Conservation (phyloP, 306 rosid species). For the Boehmeria nivea region DNA sequence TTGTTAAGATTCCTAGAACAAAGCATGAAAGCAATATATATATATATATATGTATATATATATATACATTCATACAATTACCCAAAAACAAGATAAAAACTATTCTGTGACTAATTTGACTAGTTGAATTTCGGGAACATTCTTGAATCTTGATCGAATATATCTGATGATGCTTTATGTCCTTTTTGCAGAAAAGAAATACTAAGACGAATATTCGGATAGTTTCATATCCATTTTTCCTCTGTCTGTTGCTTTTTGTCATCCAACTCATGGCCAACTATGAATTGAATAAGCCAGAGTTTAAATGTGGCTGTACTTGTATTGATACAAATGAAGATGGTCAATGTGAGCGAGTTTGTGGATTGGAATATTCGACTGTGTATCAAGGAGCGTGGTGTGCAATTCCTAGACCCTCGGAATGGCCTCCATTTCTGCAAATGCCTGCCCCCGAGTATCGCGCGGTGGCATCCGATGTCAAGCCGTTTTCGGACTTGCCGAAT, state of each 20-base stretch:
- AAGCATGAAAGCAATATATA: no score
- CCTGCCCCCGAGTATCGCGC: constrained; percentile 65
- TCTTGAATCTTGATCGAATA: no score
- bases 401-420: constrained; percentile 47
- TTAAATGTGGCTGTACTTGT: constrained; percentile 67
- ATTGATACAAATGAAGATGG: constrained; percentile 30
- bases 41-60: no score
- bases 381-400: constrained; percentile 58
- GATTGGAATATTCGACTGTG: constrained; percentile 49
- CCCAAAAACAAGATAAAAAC: no score
- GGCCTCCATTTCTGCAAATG: constrained; percentile 73
- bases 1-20: no score
- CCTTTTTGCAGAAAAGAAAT: constrained; percentile 57
- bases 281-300: constrained; percentile 48
- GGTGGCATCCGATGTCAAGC: constrained; percentile 34
- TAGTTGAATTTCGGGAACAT: no score
- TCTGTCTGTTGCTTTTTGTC: constrained; percentile 56
- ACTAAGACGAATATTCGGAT: constrained; percentile 49
- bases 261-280: constrained; percentile 39
- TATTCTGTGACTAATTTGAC: no score
- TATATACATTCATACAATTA: no score
- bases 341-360: constrained; percentile 46
- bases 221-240: constrained; percentile 44
- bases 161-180: background rate
- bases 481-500: constrained; percentile 51